Evolutionary conservation across 1,284 basidiomycete species (phyloP).

Genomic region (Cryptococcus sp.): DNA sequence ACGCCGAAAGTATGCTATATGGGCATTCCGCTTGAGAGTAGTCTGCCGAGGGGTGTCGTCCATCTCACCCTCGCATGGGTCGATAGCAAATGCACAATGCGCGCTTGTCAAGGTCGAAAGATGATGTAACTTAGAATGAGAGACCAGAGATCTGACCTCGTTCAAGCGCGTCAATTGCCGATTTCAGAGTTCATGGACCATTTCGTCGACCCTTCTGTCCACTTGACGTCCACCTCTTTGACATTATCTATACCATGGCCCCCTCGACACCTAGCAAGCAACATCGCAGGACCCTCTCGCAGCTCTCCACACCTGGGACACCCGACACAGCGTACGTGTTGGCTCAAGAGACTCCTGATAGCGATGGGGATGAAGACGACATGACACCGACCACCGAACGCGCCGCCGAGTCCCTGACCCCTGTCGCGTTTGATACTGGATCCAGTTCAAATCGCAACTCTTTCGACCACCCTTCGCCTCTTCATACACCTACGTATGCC

Average conservation of each 20-base stretch:
- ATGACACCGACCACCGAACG: not conserved
- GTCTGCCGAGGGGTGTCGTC: constrained; percentile 15
- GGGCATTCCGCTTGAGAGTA: constrained; percentile 45
- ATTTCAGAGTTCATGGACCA: no score
- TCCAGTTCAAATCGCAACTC: not conserved
- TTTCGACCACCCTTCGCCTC: not conserved
- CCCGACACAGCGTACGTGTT: constrained; percentile 1
- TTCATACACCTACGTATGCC: not conserved
- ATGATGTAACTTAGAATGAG: no score
- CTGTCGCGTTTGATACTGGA: not conserved
- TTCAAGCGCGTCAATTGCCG: no score
- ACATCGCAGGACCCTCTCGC: not conserved
- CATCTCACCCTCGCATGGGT: not conserved
- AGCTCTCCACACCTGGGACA: not conserved
- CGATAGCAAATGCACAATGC: no score
- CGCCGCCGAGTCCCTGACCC: not conserved
- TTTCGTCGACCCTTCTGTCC: no score
- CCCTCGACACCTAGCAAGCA: constrained; percentile 1
- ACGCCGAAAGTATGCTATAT: constrained; percentile 40
- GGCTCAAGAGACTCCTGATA: not conserved
- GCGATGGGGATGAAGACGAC: no score
- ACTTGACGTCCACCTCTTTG: not conserved
- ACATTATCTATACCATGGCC: not conserved
- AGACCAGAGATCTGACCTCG: no score
- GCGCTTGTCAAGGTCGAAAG: no score